Percentiles rank a stretch among this genome's conserved stretches.
phyloP scores from a whole-genome alignment of 352 stramenopile species.

The Blastocystis sp. region DNA sequence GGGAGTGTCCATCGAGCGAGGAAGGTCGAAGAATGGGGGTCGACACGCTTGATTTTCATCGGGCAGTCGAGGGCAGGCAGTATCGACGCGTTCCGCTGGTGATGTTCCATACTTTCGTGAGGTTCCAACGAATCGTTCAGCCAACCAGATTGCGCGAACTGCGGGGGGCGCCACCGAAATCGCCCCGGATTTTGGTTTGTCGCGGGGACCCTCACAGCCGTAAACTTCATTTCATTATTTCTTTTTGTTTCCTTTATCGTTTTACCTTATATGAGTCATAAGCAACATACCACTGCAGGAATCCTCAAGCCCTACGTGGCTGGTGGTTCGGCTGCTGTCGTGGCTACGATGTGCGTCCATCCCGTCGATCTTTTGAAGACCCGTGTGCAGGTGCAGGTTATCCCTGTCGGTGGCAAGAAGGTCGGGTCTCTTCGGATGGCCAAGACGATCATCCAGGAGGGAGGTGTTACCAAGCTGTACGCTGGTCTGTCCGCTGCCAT shows the following conservation, averaged over 20 bases:
- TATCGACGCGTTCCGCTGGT: too few species aligned
- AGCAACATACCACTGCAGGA: slow-evolving; percentile 31
- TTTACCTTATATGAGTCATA: background rate
- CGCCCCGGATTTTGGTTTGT: background rate
- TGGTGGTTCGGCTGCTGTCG: slow-evolving; percentile 54
- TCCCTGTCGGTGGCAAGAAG: slow-evolving; percentile 5
- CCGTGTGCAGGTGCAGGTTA: slow-evolving; percentile 63
- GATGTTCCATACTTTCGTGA: too few species aligned
- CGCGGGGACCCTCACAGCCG: background rate
- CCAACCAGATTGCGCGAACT: background rate
- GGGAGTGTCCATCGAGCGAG: background rate
- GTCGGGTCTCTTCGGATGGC: slow-evolving; percentile 55
- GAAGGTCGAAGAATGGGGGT: background rate
- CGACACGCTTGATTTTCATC: too few species aligned
- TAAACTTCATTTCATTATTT: background rate
- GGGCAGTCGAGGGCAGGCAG: too few species aligned
- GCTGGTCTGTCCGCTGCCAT: slow-evolving; percentile 78
- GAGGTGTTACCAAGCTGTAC: slow-evolving; percentile 75
- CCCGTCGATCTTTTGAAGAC: slow-evolving; percentile 74
- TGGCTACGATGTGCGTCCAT: slow-evolving; percentile 74
- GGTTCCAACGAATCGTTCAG: background rate
- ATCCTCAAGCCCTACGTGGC: slow-evolving; percentile 69
- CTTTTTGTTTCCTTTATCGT: background rate
- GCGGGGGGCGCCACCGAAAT: background rate
- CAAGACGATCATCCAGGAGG: slow-evolving; percentile 43